These are phyloP conservation scores for Kurtzmaniella cleridarum DNA, from an alignment of 805 yeast genomes.

Conservation along the genomic window DNA sequence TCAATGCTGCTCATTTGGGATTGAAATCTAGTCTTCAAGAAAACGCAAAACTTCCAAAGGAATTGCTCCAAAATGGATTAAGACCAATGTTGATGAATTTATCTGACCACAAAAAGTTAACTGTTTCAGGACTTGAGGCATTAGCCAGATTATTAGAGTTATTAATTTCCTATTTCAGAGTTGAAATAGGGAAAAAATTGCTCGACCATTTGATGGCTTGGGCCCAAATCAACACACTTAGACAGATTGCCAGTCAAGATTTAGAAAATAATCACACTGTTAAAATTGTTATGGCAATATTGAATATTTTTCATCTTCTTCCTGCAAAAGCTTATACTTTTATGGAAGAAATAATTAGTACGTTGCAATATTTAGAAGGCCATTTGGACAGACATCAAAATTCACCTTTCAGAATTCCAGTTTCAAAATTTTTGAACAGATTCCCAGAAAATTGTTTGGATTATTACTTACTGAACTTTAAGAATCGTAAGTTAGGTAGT, in stretches of 20 bases:
- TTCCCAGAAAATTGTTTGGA: constrained; percentile 71
- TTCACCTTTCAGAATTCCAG: constrained; percentile 89
- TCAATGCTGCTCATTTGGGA: constrained; percentile 91
- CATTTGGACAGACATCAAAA: constrained; percentile 76
- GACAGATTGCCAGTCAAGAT: constrained; percentile 74
- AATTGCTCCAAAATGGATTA: constrained; percentile 87
- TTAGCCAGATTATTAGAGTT: constrained; percentile 80
- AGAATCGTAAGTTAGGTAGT: constrained; percentile 58
- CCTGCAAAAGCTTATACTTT: constrained; percentile 92
- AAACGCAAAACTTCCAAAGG: constrained; percentile 87
- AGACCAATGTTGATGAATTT: constrained; percentile 94
- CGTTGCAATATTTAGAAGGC: constrained; percentile 73
- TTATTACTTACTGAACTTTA: constrained; percentile 63
- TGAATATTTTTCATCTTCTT: constrained; percentile 83
- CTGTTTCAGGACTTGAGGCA: constrained; percentile 88
- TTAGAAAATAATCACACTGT: constrained; percentile 77
- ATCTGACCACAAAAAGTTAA: constrained; percentile 86
- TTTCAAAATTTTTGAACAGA: constrained; percentile 79
- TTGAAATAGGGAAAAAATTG: constrained; percentile 90
- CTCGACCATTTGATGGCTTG: constrained; percentile 93
- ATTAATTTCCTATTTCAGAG: constrained; percentile 87
- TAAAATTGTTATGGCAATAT: constrained; percentile 80
- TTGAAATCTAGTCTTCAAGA: constrained; percentile 77
- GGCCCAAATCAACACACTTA: constrained; percentile 80
- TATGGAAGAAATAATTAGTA: constrained; percentile 77